Conservation (phyloP, 345 rosid genomes). For the Salix purpurea region DNA sequence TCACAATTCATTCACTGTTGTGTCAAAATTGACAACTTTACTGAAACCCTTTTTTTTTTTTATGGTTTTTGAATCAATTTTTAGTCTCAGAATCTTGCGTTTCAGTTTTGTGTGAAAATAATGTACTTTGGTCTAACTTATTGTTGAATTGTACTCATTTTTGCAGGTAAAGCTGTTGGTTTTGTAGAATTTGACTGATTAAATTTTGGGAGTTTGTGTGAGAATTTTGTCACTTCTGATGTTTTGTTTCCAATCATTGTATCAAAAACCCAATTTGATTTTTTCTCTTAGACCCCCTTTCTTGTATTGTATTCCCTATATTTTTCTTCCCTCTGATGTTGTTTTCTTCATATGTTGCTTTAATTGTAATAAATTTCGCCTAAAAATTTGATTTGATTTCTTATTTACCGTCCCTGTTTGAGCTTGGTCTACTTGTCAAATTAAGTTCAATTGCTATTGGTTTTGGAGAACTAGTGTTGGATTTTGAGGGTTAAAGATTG, state of each 20-base stretch:
- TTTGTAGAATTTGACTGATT: not conserved
- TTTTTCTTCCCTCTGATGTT: slow-evolving; percentile 60
- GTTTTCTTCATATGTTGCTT: slow-evolving; percentile 68
- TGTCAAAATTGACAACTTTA: not conserved
- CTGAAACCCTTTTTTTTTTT: not conserved
- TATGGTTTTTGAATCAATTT: not conserved
- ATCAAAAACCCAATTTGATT: slow-evolving; percentile 39
- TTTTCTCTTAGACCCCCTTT: slow-evolving; percentile 40
- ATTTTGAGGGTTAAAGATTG: slow-evolving; percentile 1
- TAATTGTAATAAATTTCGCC: slow-evolving; percentile 74
- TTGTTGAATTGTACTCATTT: slow-evolving; percentile 9
- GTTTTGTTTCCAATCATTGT: slow-evolving; percentile 63
- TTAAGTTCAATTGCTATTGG: not conserved
- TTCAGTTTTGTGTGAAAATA: not conserved
- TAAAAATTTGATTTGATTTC: slow-evolving; percentile 53
- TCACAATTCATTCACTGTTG: not conserved
- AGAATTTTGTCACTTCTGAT: slow-evolving; percentile 56
- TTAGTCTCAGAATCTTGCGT: not conserved
- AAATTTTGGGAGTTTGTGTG: slow-evolving; percentile 13
- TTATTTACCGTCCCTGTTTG: not conserved
- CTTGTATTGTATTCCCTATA: slow-evolving; percentile 43
- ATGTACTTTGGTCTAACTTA: not conserved
- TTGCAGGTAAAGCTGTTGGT: slow-evolving; percentile 25
- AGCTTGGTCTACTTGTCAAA: not conserved
- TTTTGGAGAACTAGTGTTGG: not conserved